These are phyloP conservation scores for Geotrichum phurueaensis DNA, from an alignment of 1,139 yeast species.

Conservation along the genomic window DNA sequence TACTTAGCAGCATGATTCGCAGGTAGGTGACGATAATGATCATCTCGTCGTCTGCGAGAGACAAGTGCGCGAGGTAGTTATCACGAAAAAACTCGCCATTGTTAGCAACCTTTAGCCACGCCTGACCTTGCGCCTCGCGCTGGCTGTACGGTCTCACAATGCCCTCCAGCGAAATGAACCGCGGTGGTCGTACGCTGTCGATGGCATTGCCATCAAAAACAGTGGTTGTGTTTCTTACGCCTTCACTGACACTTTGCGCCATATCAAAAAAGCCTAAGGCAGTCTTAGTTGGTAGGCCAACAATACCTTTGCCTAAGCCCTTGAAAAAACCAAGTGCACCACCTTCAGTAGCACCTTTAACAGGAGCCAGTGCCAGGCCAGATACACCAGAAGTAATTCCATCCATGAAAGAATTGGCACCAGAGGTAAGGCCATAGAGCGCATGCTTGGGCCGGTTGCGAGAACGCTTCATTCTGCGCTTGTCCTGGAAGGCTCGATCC, in stretches of 20 bases:
- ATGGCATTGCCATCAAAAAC: slow-evolving; percentile 78
- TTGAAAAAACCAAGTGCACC: slow-evolving; percentile 90
- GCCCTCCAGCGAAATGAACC: slow-evolving; percentile 65
- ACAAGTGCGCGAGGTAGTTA: slow-evolving; percentile 75
- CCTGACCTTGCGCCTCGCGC: slow-evolving; percentile 90
- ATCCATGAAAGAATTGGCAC: slow-evolving; percentile 84
- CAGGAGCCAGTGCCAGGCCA: slow-evolving; percentile 87
- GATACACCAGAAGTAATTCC: slow-evolving; percentile 82
- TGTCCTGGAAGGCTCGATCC: slow-evolving; percentile 79
- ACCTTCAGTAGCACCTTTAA: slow-evolving; percentile 76
- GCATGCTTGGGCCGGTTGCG: slow-evolving; percentile 84
- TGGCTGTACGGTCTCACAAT: slow-evolving; percentile 69
- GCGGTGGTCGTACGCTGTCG: slow-evolving; percentile 75
- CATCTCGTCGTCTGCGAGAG: slow-evolving; percentile 64
- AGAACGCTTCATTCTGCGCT: slow-evolving; percentile 64
- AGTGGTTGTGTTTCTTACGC: slow-evolving; percentile 87
- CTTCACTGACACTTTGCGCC: slow-evolving; percentile 90
- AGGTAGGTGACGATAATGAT: slow-evolving; percentile 72
- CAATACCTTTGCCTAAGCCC: slow-evolving; percentile 90
- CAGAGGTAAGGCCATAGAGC: slow-evolving; percentile 76
- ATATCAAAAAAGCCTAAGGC: slow-evolving; percentile 92
- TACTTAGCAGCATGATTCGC: slow-evolving; percentile 61
- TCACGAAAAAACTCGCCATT: slow-evolving; percentile 74
- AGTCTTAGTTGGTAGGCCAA: slow-evolving; percentile 93
- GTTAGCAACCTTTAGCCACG: slow-evolving; percentile 76